Conservation (phyloP, 1,139 yeast species). For the Saccharomyces hybrid region DNA sequence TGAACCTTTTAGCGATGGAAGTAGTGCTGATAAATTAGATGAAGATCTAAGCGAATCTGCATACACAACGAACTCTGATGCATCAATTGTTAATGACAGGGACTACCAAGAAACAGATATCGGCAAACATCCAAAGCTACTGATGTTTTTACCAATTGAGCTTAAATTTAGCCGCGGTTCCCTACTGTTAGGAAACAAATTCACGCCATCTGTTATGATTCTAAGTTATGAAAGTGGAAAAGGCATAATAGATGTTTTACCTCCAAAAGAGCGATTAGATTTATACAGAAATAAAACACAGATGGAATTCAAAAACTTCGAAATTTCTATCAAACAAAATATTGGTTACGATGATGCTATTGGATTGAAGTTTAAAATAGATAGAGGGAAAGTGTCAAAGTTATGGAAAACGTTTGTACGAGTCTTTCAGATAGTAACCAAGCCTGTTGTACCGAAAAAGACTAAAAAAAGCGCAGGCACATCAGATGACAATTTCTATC, state of each 20-base stretch:
- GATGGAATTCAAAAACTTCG: conserved; percentile 32
- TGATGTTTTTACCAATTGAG: conserved; percentile 50
- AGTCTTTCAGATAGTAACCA: conserved; percentile 10
- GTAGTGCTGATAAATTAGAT: conserved; percentile 5
- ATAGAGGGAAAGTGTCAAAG: conserved; percentile 17
- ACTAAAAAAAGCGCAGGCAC: conserved; percentile 30
- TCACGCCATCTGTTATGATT: conserved; percentile 67
- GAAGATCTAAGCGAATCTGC: conserved; percentile 5
- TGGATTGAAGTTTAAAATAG: conserved; percentile 18
- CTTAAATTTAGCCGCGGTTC: conserved; percentile 61
- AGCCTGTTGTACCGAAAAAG: conserved; percentile 18
- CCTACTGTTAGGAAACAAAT: conserved; percentile 66
- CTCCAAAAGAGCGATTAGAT: conserved; percentile 48
- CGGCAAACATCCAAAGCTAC: conserved; percentile 22
- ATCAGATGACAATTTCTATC: no score
- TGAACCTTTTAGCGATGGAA: conserved; percentile 11
- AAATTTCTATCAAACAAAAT: conserved; percentile 61
- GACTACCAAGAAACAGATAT: conserved; percentile 11
- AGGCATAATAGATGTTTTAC: conserved; percentile 55
- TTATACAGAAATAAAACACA: conserved; percentile 34
- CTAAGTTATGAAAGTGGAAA: conserved; percentile 49
- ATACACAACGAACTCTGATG: conserved; percentile 1
- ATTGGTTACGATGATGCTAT: conserved; percentile 41
- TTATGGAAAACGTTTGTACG: conserved; percentile 19
- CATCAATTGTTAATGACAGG: conserved; percentile 18